Evolutionary conservation across 768 basidiomycete species (phyloP).

Genomic region (Lactarius pseudohatsudake): DNA sequence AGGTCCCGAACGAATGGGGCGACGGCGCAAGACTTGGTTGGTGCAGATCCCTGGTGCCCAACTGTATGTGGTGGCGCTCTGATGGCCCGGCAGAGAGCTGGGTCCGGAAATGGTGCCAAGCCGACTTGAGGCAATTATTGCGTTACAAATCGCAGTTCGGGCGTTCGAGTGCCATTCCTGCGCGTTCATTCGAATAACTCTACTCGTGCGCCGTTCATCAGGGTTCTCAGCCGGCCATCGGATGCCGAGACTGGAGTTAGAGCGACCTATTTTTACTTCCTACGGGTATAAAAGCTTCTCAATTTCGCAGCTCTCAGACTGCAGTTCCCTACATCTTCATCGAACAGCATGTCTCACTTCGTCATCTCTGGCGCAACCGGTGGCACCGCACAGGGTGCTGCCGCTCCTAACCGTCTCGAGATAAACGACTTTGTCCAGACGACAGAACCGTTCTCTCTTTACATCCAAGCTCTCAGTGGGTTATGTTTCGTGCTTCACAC

Average conservation of each 20-base stretch:
- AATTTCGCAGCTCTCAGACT: neutral
- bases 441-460: slow-evolving; percentile 49
- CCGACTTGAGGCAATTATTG: neutral
- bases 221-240: neutral
- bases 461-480: slow-evolving; percentile 51
- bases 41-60: neutral
- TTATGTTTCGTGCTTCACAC: slow-evolving; percentile 4
- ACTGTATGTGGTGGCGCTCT: neutral
- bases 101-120: neutral
- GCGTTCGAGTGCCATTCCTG: neutral
- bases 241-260: neutral
- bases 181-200: neutral
- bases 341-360: slow-evolving; percentile 22
- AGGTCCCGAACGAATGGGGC: neutral
- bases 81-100: neutral
- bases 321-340: neutral
- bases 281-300: slow-evolving; percentile 13
- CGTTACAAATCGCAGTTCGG: neutral
- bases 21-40: neutral
- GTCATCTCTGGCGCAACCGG: slow-evolving; percentile 21
- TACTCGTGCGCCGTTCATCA: neutral
- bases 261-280: neutral
- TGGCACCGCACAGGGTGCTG: slow-evolving; percentile 16
- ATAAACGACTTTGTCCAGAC: slow-evolving; percentile 37
- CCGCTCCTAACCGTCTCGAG: slow-evolving; percentile 27